These are phyloP conservation scores for Rhododendron mucronatum DNA, from an alignment of 148 eudicot species.

Conservation along the genomic window DNA sequence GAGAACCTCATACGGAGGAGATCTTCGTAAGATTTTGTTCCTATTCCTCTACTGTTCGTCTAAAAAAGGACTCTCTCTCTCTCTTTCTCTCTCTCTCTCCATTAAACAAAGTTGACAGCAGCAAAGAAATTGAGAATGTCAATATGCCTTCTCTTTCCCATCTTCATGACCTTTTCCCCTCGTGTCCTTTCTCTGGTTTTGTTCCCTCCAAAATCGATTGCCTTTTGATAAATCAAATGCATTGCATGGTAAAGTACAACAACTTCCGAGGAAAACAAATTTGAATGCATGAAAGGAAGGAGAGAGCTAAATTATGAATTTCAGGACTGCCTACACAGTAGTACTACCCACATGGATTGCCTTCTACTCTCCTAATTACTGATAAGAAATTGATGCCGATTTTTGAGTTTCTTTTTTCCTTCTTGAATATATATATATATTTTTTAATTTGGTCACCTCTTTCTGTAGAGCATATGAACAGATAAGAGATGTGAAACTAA, in stretches of 20 bases:
- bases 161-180: neutral
- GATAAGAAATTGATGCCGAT: neutral
- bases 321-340: neutral
- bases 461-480: neutral
- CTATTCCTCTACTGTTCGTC: conserved; percentile 13
- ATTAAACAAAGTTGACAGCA: neutral
- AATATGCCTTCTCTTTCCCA: conserved; percentile 2
- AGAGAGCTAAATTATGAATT: neutral
- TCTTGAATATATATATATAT: too few relatives aligned
- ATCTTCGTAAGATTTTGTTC: conserved; percentile 23
- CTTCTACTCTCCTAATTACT: neutral
- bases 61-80: neutral
- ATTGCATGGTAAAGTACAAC: conserved; percentile 1
- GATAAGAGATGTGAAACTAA: neutral
- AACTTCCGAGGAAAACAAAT: neutral
- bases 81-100: neutral
- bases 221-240: conserved; percentile 6
- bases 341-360: neutral
- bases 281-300: neutral
- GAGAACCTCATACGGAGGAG: conserved; percentile 21
- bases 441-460: neutral
- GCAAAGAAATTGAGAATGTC: neutral
- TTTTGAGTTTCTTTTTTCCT: too few relatives aligned
- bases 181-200: neutral
- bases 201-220: conserved; percentile 14